Conservation (phyloP, 805 yeast genomes). For the Cephaloascus fragrans region DNA sequence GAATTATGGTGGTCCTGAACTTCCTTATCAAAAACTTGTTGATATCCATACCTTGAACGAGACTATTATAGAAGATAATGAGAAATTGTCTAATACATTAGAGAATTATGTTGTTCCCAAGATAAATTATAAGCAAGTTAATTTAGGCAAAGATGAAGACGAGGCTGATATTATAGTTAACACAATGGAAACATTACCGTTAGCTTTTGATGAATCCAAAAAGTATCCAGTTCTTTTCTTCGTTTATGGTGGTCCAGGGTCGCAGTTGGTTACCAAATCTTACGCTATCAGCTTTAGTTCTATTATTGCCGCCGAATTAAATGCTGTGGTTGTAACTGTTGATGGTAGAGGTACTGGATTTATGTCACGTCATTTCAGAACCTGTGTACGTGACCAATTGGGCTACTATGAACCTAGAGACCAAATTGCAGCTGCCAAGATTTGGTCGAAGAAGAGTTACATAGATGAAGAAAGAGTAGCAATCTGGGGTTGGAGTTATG, state of each 20-base stretch:
- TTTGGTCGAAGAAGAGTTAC: slow-evolving; percentile 53
- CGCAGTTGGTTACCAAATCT: slow-evolving; percentile 65
- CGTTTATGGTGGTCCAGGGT: slow-evolving; percentile 94
- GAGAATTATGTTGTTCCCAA: slow-evolving; percentile 46
- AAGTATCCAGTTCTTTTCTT: slow-evolving; percentile 82
- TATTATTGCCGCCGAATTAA: slow-evolving; percentile 64
- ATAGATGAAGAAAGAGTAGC: slow-evolving; percentile 48
- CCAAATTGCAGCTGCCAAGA: slow-evolving; percentile 76
- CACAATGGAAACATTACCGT: slow-evolving; percentile 69
- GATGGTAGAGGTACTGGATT: slow-evolving; percentile 97
- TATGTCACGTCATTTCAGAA: slow-evolving; percentile 71
- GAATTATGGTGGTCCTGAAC: slow-evolving; percentile 66
- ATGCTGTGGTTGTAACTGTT: slow-evolving; percentile 85
- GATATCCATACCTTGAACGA: slow-evolving; percentile 32
- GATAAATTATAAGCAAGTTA: slow-evolving; percentile 40
- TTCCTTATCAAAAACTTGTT: slow-evolving; percentile 71
- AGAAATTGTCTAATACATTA: slow-evolving; percentile 26
- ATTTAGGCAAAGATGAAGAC: slow-evolving; percentile 39
- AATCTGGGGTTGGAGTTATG: slow-evolving; percentile 87
- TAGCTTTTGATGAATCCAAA: slow-evolving; percentile 48
- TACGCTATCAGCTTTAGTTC: slow-evolving; percentile 61
- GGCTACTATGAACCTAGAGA: slow-evolving; percentile 81
- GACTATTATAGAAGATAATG: slow-evolving; percentile 39
- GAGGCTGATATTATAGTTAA: slow-evolving; percentile 43
- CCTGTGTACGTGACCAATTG: slow-evolving; percentile 69